phyloP scores from a whole-genome alignment of 202 grass and related monocot genomes.

The Carex sylvatica region DNA sequence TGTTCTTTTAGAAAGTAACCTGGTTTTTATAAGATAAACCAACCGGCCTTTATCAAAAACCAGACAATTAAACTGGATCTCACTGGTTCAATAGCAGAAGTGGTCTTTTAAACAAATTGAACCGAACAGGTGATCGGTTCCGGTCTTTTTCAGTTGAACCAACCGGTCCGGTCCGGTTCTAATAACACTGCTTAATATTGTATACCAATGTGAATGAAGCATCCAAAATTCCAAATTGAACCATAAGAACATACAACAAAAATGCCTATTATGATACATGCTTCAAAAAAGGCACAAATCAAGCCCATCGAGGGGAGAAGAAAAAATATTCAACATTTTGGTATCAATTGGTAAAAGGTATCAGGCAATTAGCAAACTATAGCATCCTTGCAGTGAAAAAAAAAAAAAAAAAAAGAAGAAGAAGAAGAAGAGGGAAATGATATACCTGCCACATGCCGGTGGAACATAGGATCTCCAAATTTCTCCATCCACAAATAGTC shows the following conservation, averaged over 20 bases:
- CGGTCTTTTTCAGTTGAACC: no score
- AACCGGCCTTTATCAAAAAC: no score
- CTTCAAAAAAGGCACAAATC: neutral
- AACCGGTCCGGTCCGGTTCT: no score
- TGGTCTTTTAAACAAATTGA: no score
- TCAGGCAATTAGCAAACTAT: neutral
- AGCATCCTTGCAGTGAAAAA: neutral
- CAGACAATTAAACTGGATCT: no score
- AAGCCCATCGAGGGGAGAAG: neutral
- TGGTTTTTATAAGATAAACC: no score
- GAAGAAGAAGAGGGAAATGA: neutral
- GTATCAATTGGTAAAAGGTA: neutral
- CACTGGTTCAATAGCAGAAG: no score
- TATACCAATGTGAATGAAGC: neutral
- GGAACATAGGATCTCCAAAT: conserved; percentile 81
- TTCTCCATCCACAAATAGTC: conserved; percentile 86
- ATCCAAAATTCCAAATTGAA: neutral
- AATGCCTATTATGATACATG: no score
- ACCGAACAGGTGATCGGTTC: no score
- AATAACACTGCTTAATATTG: no score
- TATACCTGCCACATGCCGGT: conserved; percentile 73
- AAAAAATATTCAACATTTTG: conserved; percentile 2
- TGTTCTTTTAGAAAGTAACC: no score
- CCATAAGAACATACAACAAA: neutral
- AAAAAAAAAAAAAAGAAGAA: neutral